These are phyloP conservation scores for Calvatia gigantea DNA, from an alignment of 768 basidiomycete species.

Conservation along the genomic window DNA sequence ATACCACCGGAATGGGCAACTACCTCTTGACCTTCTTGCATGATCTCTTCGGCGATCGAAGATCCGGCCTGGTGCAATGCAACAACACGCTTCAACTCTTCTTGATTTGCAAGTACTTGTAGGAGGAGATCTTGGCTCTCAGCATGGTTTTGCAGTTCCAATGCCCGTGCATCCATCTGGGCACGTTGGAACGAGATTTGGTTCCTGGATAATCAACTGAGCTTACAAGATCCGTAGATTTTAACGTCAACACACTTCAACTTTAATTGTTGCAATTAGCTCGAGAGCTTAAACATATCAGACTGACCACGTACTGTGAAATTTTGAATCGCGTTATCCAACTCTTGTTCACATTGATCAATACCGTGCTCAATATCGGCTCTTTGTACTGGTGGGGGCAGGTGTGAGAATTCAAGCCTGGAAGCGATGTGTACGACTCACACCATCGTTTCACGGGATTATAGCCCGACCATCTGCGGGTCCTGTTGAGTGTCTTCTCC, in stretches of 20 bases:
- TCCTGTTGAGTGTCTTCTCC: slow-evolving; percentile 32
- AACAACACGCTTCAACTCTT: slow-evolving; percentile 22
- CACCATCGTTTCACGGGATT: slow-evolving; percentile 35
- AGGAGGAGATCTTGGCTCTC: slow-evolving; percentile 36
- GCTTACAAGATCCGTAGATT: background rate
- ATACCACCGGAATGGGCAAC: background rate
- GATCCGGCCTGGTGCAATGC: slow-evolving; percentile 38
- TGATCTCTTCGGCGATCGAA: slow-evolving; percentile 40
- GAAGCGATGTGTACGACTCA: slow-evolving; percentile 21
- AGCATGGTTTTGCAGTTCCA: slow-evolving; percentile 26
- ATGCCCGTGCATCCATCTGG: slow-evolving; percentile 27
- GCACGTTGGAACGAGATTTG: slow-evolving; percentile 3
- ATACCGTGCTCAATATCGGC: slow-evolving; percentile 45
- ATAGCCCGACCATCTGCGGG: slow-evolving; percentile 36
- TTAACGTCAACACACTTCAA: slow-evolving; percentile 19
- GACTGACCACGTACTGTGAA: slow-evolving; percentile 34
- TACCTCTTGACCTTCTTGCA: slow-evolving; percentile 53
- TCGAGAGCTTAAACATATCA: background rate
- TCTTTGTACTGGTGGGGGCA: slow-evolving; percentile 38
- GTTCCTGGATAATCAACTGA: background rate
- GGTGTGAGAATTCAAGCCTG: background rate
- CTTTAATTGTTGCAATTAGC: slow-evolving; percentile 10
- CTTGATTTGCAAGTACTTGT: slow-evolving; percentile 32
- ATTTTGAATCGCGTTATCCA: slow-evolving; percentile 36
- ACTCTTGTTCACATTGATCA: slow-evolving; percentile 37